Evolutionary conservation across 345 rosid genomes (phyloP), one percentile per base, ranked within the genome.

Genomic region (Pugionium cornutum): DNA sequence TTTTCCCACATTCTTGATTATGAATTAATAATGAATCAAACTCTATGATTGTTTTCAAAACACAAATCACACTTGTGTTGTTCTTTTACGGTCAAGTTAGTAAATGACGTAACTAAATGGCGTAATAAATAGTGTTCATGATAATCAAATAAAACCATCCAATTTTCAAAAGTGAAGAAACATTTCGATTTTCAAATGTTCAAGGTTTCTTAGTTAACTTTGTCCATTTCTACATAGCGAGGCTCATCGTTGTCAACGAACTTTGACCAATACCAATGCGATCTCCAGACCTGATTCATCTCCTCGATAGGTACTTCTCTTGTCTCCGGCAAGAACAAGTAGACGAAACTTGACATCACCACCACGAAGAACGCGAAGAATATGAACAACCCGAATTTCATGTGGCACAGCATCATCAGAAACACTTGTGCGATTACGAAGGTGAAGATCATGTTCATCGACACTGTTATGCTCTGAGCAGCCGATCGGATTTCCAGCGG

Each of bases 361-460:
- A 43, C 61, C 67, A 72, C 72, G 60, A 50, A 72, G 30, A 48
- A 50, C 31, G 66, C 72, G 7, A 72, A 66, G 66, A 72, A 65
- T 36, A 72, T 34, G 66, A 72, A 72, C 35, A 72, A 30, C 0
- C 98, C 92, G 2, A 92, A 89, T 64, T 89, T 92, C 69, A 92
- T 25, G 75, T 86, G 95, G 61, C 98, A 92, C 3, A 89, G 82
- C 97, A 89, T 89, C 33, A 51, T 66, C 26, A 89, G 65, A 79
- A 92, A 92, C 9, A 89, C 64, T 8, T 92, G 98, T 0, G 98
- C 97, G 2, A 92, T 76, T 0, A 67, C 3, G 29, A 92, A 92
- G 4, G 98, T 92, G 86, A 87, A 87, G 25, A 89, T 18, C 98
- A 92, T 92, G 81, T 89, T 92, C 47, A 92, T 89, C 0, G 92